These are phyloP conservation scores for Epichloe bromicola DNA, from an alignment of 2,329 filamentous ascomycete genomes.

Conservation along the genomic window DNA sequence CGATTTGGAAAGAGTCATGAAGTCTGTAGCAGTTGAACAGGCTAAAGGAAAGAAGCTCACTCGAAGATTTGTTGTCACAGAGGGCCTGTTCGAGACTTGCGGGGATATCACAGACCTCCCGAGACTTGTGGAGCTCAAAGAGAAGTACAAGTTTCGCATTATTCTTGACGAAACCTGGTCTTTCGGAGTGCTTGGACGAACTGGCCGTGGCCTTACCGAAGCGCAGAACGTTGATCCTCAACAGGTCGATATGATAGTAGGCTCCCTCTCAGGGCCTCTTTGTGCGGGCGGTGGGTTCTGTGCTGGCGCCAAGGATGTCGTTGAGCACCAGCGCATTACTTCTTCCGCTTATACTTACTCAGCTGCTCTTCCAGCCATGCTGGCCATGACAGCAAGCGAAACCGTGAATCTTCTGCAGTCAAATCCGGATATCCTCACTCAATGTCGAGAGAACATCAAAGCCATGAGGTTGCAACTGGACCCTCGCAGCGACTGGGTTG, in stretches of 20 bases:
- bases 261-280: conserved; percentile 77
- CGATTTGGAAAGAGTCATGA: conserved; percentile 75
- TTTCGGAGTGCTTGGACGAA: conserved; percentile 85
- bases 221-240: conserved; percentile 90
- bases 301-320: conserved; percentile 78
- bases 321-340: conserved; percentile 91
- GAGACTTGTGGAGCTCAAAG: conserved; percentile 83
- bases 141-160: conserved; percentile 94
- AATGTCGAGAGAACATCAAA: conserved; percentile 75
- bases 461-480: conserved; percentile 79
- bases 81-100: conserved; percentile 82
- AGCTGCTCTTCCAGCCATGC: conserved; percentile 81
- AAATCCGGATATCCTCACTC: conserved; percentile 66
- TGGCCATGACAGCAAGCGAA: conserved; percentile 92
- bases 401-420: conserved; percentile 76
- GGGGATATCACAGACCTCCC: conserved; percentile 79
- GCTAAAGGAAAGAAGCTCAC: conserved; percentile 74
- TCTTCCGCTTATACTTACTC: conserved; percentile 92
- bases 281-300: conserved; percentile 95
- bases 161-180: conserved; percentile 97
- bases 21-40: conserved; percentile 78
- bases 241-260: conserved; percentile 94
- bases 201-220: conserved; percentile 85
- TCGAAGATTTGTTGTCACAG: conserved; percentile 87
- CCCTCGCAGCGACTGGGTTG: conserved; percentile 85